Conservation (phyloP, 2,329 filamentous ascomycete species). For the Raffaelea arxii region DNA sequence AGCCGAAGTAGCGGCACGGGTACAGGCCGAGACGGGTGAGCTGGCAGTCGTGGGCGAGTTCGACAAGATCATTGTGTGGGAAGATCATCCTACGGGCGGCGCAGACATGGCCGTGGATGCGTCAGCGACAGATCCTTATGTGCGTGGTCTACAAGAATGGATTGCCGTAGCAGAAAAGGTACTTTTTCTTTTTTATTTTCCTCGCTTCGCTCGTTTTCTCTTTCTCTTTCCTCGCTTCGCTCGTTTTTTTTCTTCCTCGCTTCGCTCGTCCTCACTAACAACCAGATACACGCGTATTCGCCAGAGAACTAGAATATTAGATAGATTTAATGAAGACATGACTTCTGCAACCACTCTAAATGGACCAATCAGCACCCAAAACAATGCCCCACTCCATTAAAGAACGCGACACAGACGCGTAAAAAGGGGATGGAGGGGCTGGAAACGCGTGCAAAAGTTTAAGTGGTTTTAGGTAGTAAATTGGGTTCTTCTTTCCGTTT, state of each 20-base stretch:
- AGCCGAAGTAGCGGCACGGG: slow-evolving; percentile 18
- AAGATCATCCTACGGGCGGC: slow-evolving; percentile 69
- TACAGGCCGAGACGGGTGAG: slow-evolving; percentile 37
- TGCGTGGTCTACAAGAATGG: slow-evolving; percentile 74
- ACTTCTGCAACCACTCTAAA: slow-evolving; percentile 17
- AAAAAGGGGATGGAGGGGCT: slow-evolving; percentile 4
- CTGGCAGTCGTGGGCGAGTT: slow-evolving; percentile 60
- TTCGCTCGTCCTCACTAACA: background rate
- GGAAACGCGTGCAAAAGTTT: background rate
- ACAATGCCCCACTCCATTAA: no score
- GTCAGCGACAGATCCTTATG: slow-evolving; percentile 57
- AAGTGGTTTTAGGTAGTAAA: background rate
- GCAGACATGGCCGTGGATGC: slow-evolving; percentile 50
- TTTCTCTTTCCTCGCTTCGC: background rate
- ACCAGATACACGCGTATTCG: slow-evolving; percentile 5
- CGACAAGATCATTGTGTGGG: slow-evolving; percentile 73
- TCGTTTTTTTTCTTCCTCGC: background rate
- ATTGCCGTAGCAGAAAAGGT: slow-evolving; percentile 52
- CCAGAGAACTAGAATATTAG: background rate
- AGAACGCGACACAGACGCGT: no score
- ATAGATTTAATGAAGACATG: no score
- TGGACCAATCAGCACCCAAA: no score
- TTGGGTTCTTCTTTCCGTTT: background rate
- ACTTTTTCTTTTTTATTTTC: background rate
- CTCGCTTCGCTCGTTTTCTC: background rate